These are phyloP conservation scores for Colletotrichum viniferum DNA, from an alignment of 2,329 filamentous ascomycete genomes.

Conservation along the genomic window DNA sequence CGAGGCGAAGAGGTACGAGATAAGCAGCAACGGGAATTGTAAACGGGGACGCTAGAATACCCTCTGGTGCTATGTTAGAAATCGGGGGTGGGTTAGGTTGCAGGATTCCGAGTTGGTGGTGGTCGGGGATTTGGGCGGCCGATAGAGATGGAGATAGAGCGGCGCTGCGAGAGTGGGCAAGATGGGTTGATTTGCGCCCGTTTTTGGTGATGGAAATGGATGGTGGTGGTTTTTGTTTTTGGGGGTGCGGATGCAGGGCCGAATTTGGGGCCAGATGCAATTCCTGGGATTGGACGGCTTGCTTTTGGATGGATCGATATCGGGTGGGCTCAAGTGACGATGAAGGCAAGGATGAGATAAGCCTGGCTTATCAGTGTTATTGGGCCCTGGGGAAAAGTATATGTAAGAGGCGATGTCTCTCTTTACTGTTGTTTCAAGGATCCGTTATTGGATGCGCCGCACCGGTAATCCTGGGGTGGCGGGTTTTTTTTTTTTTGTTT, in stretches of 20 bases:
- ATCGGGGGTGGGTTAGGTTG: slow-evolving; percentile 3
- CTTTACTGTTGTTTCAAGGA: background rate
- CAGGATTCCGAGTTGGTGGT: slow-evolving; percentile 6
- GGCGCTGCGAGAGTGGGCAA: slow-evolving; percentile 18
- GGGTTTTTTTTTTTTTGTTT: background rate
- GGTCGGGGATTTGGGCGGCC: background rate
- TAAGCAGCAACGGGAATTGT: slow-evolving; percentile 5
- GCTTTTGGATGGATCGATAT: slow-evolving; percentile 20
- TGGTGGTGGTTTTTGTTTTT: background rate
- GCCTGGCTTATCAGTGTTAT: slow-evolving; percentile 64
- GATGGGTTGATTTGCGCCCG: slow-evolving; percentile 20
- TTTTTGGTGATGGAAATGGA: slow-evolving; percentile 19
- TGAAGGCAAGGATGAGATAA: slow-evolving; percentile 61
- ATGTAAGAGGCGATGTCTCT: slow-evolving; percentile 17
- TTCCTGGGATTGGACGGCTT: slow-evolving; percentile 18
- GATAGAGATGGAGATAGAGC: slow-evolving; percentile 15
- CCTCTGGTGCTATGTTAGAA: background rate
- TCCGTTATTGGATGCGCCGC: background rate
- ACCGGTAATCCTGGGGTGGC: background rate
- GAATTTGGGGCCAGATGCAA: slow-evolving; percentile 15
- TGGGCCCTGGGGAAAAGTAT: slow-evolving; percentile 32
- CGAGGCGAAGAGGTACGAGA: background rate
- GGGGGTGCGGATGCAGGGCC: slow-evolving; percentile 1
- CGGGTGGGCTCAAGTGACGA: slow-evolving; percentile 50
- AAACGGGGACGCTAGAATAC: background rate